Conservation (phyloP, 495 filamentous ascomycete genomes). For the Gamarada debralockiae region DNA sequence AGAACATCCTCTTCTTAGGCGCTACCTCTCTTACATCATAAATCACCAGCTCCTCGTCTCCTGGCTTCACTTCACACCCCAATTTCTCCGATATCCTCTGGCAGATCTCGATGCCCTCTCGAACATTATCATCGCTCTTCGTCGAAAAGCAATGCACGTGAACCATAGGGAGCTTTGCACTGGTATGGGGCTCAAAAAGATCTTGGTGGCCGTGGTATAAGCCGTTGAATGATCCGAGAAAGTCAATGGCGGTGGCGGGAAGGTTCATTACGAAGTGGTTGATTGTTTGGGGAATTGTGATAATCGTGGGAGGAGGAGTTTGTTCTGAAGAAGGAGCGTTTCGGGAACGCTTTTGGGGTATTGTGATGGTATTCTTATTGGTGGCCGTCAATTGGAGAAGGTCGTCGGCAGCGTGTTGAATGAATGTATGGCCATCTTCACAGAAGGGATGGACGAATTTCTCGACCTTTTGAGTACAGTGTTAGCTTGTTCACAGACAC, state of each 20-base stretch:
- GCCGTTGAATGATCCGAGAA: constrained; percentile 81
- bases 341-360: constrained; percentile 34
- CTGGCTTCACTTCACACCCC: constrained; percentile 30
- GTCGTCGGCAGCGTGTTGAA: constrained; percentile 57
- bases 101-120: constrained; percentile 61
- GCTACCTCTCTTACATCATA: constrained; percentile 84
- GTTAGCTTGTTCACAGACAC: not conserved
- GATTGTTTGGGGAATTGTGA: constrained; percentile 64
- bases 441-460: constrained; percentile 76
- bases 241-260: constrained; percentile 79
- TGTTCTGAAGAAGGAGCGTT: constrained; percentile 25
- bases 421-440: constrained; percentile 76
- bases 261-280: constrained; percentile 97
- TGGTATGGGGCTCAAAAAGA: constrained; percentile 59
- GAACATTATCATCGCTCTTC: constrained; percentile 66
- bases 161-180: constrained; percentile 65
- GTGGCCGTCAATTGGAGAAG: constrained; percentile 50
- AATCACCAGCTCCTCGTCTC: constrained; percentile 57
- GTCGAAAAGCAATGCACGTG: constrained; percentile 89
- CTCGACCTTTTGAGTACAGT: constrained; percentile 47
- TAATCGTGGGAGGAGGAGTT: constrained; percentile 34
- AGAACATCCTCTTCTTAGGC: constrained; percentile 95
- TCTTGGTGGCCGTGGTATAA: constrained; percentile 65
- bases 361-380: constrained; percentile 40
- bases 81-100: constrained; percentile 57